These are phyloP conservation scores for Lipomyces lipofer DNA, from an alignment of 805 yeast species.

Conservation along the genomic window DNA sequence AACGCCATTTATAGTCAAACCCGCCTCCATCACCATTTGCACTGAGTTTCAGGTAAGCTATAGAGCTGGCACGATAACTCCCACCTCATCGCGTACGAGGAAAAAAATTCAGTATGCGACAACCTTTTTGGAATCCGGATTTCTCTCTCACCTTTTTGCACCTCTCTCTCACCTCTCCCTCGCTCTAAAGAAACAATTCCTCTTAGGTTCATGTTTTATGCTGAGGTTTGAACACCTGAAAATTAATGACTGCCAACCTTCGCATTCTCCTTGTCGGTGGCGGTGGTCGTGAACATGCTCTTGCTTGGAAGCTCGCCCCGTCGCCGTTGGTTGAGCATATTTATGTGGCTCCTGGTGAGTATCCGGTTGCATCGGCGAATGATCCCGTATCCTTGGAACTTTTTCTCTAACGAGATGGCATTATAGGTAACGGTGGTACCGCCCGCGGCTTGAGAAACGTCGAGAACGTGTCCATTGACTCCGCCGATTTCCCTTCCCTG, in stretches of 20 bases:
- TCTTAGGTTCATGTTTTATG: too few species aligned
- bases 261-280: constrained; percentile 80
- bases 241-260: constrained; percentile 2
- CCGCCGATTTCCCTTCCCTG: constrained; percentile 67
- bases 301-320: constrained; percentile 86
- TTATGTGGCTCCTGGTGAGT: constrained; percentile 86
- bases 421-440: constrained; percentile 95
- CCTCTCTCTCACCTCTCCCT: background rate
- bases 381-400: background rate
- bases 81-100: too few species aligned
- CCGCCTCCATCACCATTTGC: too few species aligned
- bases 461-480: constrained; percentile 67
- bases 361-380: background rate
- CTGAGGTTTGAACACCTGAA: background rate
- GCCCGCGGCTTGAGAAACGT: constrained; percentile 55
- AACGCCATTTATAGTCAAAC: too few species aligned
- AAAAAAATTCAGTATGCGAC: too few species aligned
- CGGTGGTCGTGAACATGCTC: constrained; percentile 99
- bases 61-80: too few species aligned
- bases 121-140: background rate
- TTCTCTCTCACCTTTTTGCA: background rate
- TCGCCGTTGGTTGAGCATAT: constrained; percentile 70
- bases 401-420: background rate
- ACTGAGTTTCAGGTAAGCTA: too few species aligned
- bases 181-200: too few species aligned